phyloP scores from a whole-genome alignment of 768 basidiomycete species.

The Xerocomellus dryophilus region DNA sequence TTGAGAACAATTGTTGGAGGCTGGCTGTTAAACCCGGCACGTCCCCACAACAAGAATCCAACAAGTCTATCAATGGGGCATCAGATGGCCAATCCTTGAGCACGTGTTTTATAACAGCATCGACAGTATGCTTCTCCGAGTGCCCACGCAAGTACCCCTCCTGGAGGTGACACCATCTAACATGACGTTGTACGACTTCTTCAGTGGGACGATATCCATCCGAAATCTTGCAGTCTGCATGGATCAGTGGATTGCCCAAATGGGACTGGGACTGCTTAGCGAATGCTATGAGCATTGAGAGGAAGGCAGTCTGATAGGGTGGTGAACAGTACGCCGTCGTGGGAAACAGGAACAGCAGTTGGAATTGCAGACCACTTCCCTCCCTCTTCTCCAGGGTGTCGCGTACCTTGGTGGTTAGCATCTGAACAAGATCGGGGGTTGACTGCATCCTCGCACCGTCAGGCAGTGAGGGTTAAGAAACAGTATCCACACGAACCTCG shows the following conservation, averaged over 20 bases:
- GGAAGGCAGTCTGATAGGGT: slow-evolving; percentile 2
- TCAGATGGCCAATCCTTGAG: slow-evolving; percentile 12
- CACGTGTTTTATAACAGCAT: neutral
- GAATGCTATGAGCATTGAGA: slow-evolving; percentile 33
- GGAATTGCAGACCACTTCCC: neutral
- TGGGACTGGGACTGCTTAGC: slow-evolving; percentile 3
- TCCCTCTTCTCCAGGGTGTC: neutral
- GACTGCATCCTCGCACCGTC: neutral
- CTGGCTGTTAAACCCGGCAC: neutral
- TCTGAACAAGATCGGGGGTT: neutral
- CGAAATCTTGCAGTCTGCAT: slow-evolving; percentile 4
- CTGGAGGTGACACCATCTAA: no score
- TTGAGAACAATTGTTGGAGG: slow-evolving; percentile 6
- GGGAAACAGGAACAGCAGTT: neutral
- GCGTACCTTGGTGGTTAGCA: neutral
- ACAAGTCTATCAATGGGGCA: neutral
- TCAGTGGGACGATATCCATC: slow-evolving; percentile 11
- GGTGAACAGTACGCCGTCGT: slow-evolving; percentile 22
- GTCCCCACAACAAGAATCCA: neutral
- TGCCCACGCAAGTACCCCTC: no score
- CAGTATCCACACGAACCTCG: no score
- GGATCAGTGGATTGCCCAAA: neutral
- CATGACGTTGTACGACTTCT: neutral
- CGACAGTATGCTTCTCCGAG: no score
- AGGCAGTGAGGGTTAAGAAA: no score